phyloP scores from a whole-genome alignment of 257 asterid species.

The Solanum habrochaites region DNA sequence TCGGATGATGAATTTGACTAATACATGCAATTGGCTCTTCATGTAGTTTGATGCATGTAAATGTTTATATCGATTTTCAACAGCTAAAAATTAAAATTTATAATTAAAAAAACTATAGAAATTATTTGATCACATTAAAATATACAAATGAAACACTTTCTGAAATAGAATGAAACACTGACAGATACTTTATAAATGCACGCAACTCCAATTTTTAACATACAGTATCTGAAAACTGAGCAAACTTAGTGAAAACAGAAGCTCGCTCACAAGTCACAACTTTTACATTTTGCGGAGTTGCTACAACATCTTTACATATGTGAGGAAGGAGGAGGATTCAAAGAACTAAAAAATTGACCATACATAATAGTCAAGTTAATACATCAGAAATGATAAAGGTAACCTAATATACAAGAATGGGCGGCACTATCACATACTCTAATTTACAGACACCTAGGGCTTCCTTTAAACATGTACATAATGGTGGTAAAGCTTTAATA shows the following conservation, averaged over 20 bases:
- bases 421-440: slow-evolving; percentile 27
- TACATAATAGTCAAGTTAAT: neutral
- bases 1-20: neutral
- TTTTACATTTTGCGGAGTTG: neutral
- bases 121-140: neutral
- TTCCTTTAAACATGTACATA: slow-evolving; percentile 19
- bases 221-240: neutral
- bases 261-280: neutral
- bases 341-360: slow-evolving; percentile 2
- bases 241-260: neutral
- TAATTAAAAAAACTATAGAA: neutral
- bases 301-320: slow-evolving; percentile 12
- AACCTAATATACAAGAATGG: slow-evolving; percentile 42
- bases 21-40: neutral
- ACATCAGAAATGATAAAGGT: neutral
- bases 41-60: neutral
- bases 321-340: neutral
- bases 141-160: neutral
- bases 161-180: neutral
- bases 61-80: neutral
- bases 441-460: slow-evolving; percentile 36
- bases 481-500: slow-evolving; percentile 19
- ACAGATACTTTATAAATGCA: neutral
- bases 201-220: neutral
- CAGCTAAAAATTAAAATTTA: neutral